These are phyloP conservation scores for Podila epigama DNA, from an alignment of 192 early-diverging fungal genomes.

Conservation along the genomic window DNA sequence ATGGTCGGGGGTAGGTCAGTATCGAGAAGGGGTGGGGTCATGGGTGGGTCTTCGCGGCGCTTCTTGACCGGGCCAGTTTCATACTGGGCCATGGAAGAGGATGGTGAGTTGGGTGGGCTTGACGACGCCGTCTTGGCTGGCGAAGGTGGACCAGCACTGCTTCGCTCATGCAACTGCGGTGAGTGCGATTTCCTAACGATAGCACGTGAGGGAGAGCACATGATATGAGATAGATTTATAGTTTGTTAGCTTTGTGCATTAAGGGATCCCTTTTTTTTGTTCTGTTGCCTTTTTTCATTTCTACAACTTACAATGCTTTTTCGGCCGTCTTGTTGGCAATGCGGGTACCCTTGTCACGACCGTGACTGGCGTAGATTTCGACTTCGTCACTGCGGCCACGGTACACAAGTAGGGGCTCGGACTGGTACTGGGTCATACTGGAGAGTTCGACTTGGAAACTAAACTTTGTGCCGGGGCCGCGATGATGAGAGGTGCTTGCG, in stretches of 20 bases:
- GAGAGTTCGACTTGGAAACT: constrained; percentile 46
- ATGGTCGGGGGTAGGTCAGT: constrained; percentile 19
- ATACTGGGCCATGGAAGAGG: constrained; percentile 11
- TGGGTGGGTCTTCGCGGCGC: constrained; percentile 24
- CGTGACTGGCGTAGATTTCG: constrained; percentile 48
- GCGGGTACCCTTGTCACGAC: constrained; percentile 42
- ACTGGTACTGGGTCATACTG: constrained; percentile 26
- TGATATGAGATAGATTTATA: too few species aligned
- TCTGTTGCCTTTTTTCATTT: too few species aligned
- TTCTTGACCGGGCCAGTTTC: constrained; percentile 33
- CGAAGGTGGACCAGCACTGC: constrained; percentile 40
- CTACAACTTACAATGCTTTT: constrained; percentile 23
- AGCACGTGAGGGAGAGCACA: background rate
- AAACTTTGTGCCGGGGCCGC: constrained; percentile 49
- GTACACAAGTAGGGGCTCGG: constrained; percentile 26
- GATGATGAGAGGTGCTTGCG: constrained; percentile 47
- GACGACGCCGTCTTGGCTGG: constrained; percentile 42
- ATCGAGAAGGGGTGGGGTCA: constrained; percentile 28
- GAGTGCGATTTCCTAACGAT: constrained; percentile 41
- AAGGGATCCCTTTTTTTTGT: too few species aligned
- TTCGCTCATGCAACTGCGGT: constrained; percentile 27
- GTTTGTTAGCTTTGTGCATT: too few species aligned
- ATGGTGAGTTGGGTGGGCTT: constrained; percentile 39
- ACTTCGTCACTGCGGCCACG: constrained; percentile 47
- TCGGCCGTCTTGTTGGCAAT: constrained; percentile 26